phyloP scores from a whole-genome alignment of 1,284 basidiomycete species.

The Takashimella tepidaria region DNA sequence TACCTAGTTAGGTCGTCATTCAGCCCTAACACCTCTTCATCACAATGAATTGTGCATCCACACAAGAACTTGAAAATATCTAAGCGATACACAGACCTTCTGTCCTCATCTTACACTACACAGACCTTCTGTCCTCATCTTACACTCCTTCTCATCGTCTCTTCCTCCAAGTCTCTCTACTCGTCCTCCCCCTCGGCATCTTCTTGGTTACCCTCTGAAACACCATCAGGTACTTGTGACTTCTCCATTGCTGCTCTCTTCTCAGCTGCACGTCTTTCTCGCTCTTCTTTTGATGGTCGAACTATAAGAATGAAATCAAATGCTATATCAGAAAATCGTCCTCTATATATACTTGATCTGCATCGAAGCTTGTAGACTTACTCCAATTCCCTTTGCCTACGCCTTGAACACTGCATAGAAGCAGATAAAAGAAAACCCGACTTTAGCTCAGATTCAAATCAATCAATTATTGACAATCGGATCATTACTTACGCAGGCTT shows the following conservation, averaged over 20 bases:
- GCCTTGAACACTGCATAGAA: constrained; percentile 26
- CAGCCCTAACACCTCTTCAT: no score
- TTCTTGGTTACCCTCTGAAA: constrained; percentile 2
- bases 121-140: no score
- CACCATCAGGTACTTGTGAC: constrained; percentile 9
- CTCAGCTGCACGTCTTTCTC: constrained; percentile 27
- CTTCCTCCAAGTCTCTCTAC: constrained; percentile 29
- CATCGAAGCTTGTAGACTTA: constrained; percentile 16
- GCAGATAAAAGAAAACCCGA: neutral
- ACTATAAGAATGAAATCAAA: constrained; percentile 12
- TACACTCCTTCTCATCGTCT: neutral
- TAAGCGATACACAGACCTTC: no score
- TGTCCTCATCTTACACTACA: no score
- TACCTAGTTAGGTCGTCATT: no score
- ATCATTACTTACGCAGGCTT: constrained; percentile 26
- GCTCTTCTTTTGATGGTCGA: constrained; percentile 43
- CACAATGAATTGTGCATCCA: no score
- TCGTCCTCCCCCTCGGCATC: constrained; percentile 28
- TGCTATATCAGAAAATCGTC: neutral
- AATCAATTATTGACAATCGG: neutral
- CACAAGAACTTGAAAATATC: no score
- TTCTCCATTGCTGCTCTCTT: constrained; percentile 27
- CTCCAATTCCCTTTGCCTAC: constrained; percentile 47
- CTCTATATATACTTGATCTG: neutral
- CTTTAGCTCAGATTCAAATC: neutral